Conservation (phyloP, 441 rosid species). For the Viola pubescens region DNA sequence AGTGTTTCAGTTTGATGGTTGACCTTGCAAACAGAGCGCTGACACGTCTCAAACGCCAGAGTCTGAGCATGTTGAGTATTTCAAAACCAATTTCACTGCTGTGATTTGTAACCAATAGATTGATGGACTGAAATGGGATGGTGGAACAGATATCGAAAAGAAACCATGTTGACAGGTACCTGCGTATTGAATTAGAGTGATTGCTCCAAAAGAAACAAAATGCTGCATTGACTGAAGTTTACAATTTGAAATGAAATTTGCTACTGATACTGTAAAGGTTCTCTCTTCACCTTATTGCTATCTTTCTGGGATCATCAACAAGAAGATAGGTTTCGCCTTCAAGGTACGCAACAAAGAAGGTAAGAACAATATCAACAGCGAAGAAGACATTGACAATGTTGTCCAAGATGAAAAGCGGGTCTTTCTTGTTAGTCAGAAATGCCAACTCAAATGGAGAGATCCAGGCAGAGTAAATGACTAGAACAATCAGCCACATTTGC, state of each 20-base stretch:
- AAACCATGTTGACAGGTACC: conserved; percentile 34
- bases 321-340: conserved; percentile 34
- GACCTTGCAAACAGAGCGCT: conserved; percentile 33
- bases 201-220: conserved; percentile 12
- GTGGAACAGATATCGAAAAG: conserved; percentile 29
- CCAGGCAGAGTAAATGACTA: conserved; percentile 96
- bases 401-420: conserved; percentile 60
- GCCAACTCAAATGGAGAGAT: conserved; percentile 88
- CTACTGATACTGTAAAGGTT: too few species aligned
- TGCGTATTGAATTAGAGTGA: conserved; percentile 24
- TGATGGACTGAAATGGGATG: conserved; percentile 25
- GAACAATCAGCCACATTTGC: conserved; percentile 84
- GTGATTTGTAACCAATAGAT: conserved; percentile 32
- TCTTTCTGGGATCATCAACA: conserved; percentile 29
- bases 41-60: conserved; percentile 36
- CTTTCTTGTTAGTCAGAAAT: conserved; percentile 56
- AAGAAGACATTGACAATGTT: conserved; percentile 65
- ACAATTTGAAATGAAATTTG: neutral
- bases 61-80: conserved; percentile 41
- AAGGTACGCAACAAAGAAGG: conserved; percentile 44
- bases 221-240: neutral
- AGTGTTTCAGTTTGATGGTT: conserved; percentile 13
- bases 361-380: conserved; percentile 36
- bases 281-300: conserved; percentile 32
- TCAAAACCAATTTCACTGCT: conserved; percentile 56